A percentile compares a stretch with the other conserved stretches of the same genome.
These are phyloP conservation scores for Akanthomyces uredinophilus DNA, from an alignment of 2,329 filamentous ascomycete genomes.

Conservation along the genomic window DNA sequence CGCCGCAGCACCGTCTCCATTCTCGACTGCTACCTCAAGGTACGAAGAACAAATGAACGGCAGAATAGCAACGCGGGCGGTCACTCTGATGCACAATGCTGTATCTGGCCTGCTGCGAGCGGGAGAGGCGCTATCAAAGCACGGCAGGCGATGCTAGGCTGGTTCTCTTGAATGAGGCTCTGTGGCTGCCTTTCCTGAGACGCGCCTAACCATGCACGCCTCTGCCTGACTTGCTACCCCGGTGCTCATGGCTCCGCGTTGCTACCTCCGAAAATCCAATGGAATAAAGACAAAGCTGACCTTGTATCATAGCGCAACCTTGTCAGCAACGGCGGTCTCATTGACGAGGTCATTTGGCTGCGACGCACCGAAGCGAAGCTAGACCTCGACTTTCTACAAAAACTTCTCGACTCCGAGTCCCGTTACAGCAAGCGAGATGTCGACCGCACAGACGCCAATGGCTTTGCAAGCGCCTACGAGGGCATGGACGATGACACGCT, in stretches of 20 bases:
- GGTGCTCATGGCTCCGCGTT: not conserved
- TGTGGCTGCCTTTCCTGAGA: not conserved
- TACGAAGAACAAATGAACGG: slow-evolving; percentile 16
- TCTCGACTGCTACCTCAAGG: slow-evolving; percentile 42
- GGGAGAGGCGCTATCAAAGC: not conserved
- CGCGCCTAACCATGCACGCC: not conserved
- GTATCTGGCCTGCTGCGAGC: not conserved
- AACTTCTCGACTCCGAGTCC: slow-evolving; percentile 30
- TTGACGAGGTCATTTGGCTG: slow-evolving; percentile 42
- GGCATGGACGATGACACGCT: slow-evolving; percentile 41
- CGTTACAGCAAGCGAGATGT: slow-evolving; percentile 35
- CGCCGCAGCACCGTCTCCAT: slow-evolving; percentile 39
- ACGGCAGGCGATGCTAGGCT: not conserved
- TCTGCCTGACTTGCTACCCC: not conserved
- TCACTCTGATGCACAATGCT: not conserved
- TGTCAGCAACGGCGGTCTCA: slow-evolving; percentile 38
- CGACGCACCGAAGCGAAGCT: slow-evolving; percentile 33
- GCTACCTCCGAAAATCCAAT: not conserved
- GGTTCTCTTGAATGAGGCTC: not conserved
- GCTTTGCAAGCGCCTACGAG: slow-evolving; percentile 37
- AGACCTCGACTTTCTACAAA: slow-evolving; percentile 36
- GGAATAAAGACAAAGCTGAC: not conserved
- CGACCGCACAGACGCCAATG: slow-evolving; percentile 27
- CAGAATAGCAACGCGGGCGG: not conserved
- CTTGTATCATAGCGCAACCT: slow-evolving; percentile 34